Base-by-base conservation (phyloP, 176 grass and related monocot species). In the Oryza meridionalis region DNA sequence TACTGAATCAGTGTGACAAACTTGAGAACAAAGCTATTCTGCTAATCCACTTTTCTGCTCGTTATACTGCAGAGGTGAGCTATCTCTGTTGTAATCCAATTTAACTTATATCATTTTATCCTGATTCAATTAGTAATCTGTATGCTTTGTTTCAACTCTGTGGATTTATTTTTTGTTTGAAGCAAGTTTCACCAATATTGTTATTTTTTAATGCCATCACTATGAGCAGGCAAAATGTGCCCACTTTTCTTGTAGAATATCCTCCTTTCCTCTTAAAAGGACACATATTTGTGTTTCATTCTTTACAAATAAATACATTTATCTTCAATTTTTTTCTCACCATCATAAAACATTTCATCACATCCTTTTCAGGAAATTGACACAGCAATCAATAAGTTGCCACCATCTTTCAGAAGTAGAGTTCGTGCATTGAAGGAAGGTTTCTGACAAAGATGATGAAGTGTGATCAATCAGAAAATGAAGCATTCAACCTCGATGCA, bases 21-120 rank as follows among this genome's bases (percentile, higher is more conserved):
- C 83, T 98, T 81, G 71, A 90, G 73, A 98, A 95, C 75, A 98
- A 85, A 90, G 91, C 96, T 25, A 88, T 98, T 88, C 27, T 98
- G 84, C 89, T 98, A 14, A 95, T 90, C 83, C 93, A 95, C 77
- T 98, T 98, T 88, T 98, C 93, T 29, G 81, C 78, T 80, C 96
- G 96, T 64, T 98, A 95, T 81, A 80, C 82, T 26, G 33, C 79
- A 71, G 85, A 98, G 89, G 96, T 95, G 87, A 65, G 73, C 50
- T 72, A 67, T 64, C 19, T 88, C 14, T 72, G 9, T 45, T 9
- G 15, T 19, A 37, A 21, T 9, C 24, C 14, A 24, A 32, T 47
- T 31, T 80, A 25, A 21, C 51, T 31, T 59, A 44, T 71, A 6
- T 3, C 4, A 27, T 19, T 80, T 49, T 64, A 70, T 85, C 53